Evolutionary conservation across 495 filamentous ascomycete genomes (phyloP), one percentile per base, ranked within the genome.

Genomic region (Aspergillus olivimuriae): DNA sequence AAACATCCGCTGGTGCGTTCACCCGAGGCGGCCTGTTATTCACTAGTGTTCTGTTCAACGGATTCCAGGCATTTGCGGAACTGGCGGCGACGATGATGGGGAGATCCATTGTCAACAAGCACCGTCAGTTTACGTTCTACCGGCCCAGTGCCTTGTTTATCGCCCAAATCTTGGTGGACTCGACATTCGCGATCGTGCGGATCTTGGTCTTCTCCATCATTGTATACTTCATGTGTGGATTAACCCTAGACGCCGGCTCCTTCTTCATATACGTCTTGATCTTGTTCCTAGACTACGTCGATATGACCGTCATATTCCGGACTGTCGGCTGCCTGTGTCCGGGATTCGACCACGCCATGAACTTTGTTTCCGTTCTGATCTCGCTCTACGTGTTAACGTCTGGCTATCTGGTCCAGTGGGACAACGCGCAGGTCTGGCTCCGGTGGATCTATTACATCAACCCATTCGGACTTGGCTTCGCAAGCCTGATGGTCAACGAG

Each of bases 401-500:
- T 4, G 87, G 87, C 8, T 92, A 92, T 62, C 62, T 90, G 10
- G 87, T 91, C 44, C 84, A 87, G 47, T 87, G 78, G 52, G 75
- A 81, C 18, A 69, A 61, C 5, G 69, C 82, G 35, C 78, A 87
- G 43, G 80, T 81, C 5, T 89, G 86, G 86, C 62, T 88, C 17
- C 63, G 81, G 15, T 90, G 86, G 86, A 82, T 91, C 32, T 89
- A 86, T 65, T 91, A 79, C 59, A 73, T 90, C 56, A 90, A 89
- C 44, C 77, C 83, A 1, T 72, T 91, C 4, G 85, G 85, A 26
- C 72, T 89, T 2, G 76, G 80, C 0, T 91, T 92, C 59, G 73
- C 80, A 5, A 66, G 77, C 0, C 50, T 94, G 60, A 91, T 92
- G 86, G 80, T 86, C 49, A 92, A 92, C 49, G 88, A 92, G 58